Conservation (phyloP, 2,329 filamentous ascomycete species). For the Diplodia mutila region DNA sequence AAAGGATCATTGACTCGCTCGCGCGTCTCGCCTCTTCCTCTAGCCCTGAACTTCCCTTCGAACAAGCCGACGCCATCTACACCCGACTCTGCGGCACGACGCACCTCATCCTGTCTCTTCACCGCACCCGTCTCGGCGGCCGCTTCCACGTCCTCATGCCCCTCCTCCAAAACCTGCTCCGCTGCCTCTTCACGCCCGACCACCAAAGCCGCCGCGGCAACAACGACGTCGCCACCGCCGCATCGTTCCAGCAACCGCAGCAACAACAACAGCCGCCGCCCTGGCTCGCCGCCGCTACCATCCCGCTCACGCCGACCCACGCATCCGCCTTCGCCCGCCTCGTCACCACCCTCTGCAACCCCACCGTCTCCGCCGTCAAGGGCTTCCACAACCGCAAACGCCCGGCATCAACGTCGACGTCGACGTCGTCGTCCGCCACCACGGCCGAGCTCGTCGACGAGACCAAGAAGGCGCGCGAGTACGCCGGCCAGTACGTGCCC, state of each 20-base stretch:
- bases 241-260: background rate
- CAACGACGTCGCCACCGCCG: background rate
- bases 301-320: constrained; percentile 62
- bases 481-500: constrained; percentile 61
- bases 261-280: constrained; percentile 33
- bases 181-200: constrained; percentile 58
- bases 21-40: constrained; percentile 40
- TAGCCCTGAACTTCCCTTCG: constrained; percentile 35
- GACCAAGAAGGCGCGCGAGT: constrained; percentile 61
- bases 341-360: constrained; percentile 64
- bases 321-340: constrained; percentile 56
- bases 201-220: constrained; percentile 28
- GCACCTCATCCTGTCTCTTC: constrained; percentile 58
- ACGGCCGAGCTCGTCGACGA: constrained; percentile 57
- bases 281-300: constrained; percentile 52
- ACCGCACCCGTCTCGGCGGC: constrained; percentile 62
- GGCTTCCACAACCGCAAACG: constrained; percentile 41
- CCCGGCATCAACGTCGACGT: constrained; percentile 11
- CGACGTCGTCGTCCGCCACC: constrained; percentile 8
- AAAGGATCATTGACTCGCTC: constrained; percentile 45
- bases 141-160: constrained; percentile 63
- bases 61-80: constrained; percentile 50
- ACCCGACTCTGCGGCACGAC: constrained; percentile 58
- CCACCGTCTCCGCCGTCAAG: constrained; percentile 60
- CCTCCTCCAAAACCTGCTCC: constrained; percentile 58